These are phyloP conservation scores for Dactylis glomerata DNA, from an alignment of 176 grass and related monocot genomes.

Conservation along the genomic window DNA sequence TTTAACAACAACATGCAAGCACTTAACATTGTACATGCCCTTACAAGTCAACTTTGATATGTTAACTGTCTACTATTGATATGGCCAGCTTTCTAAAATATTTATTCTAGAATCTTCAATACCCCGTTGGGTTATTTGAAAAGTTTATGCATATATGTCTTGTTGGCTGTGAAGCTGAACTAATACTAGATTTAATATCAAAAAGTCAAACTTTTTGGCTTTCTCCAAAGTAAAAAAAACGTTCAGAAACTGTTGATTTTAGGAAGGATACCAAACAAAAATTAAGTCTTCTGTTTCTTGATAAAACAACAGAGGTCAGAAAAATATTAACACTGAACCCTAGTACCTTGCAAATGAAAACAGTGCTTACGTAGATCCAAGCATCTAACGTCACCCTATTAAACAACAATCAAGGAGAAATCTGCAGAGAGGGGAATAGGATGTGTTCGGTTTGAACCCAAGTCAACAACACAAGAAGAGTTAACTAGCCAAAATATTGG, in stretches of 20 bases:
- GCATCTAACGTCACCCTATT: neutral
- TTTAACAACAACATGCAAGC: neutral
- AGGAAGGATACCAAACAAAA: neutral
- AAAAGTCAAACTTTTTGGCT: neutral
- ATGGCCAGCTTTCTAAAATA: neutral
- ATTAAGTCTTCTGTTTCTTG: neutral
- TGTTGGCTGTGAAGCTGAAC: neutral
- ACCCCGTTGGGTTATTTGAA: neutral
- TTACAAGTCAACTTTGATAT: neutral
- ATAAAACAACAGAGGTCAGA: neutral
- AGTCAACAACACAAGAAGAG: neutral
- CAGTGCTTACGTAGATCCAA: neutral
- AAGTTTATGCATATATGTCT: neutral
- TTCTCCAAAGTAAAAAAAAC: neutral
- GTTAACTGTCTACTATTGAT: neutral
- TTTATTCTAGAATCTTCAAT: neutral
- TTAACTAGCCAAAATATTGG: neutral
- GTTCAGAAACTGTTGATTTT: neutral
- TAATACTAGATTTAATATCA: neutral
- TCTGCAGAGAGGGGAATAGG: neutral
- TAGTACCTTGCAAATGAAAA: neutral
- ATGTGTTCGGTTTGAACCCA: neutral
- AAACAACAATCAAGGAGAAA: conserved; percentile 26
- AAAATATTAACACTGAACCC: neutral
- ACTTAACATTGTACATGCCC: neutral